Percentiles rank a stretch among this genome's conserved stretches.
Conservation (phyloP, 202 grass and related monocot genomes). For the Alloteropsis angusta region DNA sequence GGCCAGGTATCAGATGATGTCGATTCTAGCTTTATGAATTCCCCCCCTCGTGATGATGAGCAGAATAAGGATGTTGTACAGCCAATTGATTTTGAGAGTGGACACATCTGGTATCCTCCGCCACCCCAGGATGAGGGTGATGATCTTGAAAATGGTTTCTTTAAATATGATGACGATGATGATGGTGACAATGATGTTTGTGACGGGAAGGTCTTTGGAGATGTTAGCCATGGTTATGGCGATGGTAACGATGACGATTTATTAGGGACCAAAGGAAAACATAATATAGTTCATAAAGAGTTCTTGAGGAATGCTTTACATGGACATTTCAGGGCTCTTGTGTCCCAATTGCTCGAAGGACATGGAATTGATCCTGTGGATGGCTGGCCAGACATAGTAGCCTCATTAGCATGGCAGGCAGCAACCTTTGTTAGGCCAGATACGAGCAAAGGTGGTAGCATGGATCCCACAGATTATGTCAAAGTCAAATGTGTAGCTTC, state of each 20-base stretch:
- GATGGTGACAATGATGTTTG: constrained; percentile 41
- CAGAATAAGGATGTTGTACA: constrained; percentile 16
- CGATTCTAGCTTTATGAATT: constrained; percentile 37
- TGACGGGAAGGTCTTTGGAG: constrained; percentile 24
- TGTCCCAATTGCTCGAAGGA: constrained; percentile 76
- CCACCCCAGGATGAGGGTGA: constrained; percentile 48
- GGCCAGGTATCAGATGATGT: constrained; percentile 33
- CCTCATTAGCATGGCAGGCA: constrained; percentile 83
- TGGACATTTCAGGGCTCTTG: constrained; percentile 85
- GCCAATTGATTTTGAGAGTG: constrained; percentile 62
- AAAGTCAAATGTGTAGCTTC: constrained; percentile 94
- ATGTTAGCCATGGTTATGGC: constrained; percentile 25
- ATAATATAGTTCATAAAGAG: constrained; percentile 62
- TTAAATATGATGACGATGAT: constrained; percentile 57
- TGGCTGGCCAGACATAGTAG: constrained; percentile 66
- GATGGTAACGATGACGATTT: constrained; percentile 29
- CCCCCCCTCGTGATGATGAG: constrained; percentile 25
- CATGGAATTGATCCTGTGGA: constrained; percentile 56
- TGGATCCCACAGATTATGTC: constrained; percentile 84
- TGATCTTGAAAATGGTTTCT: constrained; percentile 60
- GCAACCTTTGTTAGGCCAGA: constrained; percentile 87
- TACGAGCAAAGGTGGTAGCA: constrained; percentile 86
- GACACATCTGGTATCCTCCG: constrained; percentile 69
- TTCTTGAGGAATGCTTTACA: constrained; percentile 55
- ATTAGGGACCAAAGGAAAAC: constrained; percentile 30